A percentile compares a stretch with the other conserved stretches of the same genome.
Conservation (phyloP, 2,329 filamentous ascomycete genomes). For the Biscogniauxia marginata region DNA sequence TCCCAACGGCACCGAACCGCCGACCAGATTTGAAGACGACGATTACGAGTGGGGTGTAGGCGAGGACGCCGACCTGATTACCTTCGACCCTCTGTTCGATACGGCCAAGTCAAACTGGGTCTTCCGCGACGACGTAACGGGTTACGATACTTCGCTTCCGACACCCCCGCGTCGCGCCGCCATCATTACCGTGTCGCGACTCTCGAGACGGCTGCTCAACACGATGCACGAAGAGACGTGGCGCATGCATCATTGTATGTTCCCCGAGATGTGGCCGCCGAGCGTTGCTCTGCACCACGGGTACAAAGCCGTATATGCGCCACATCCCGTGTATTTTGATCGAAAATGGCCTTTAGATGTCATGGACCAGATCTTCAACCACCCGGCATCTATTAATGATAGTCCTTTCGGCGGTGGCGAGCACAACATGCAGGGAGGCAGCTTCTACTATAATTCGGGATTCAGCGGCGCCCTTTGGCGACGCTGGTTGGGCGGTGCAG, state of each 20-base stretch:
- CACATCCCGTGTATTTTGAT: constrained; percentile 66
- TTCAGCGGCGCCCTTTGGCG: constrained; percentile 63
- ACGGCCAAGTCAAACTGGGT: constrained; percentile 57
- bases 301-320: constrained; percentile 85
- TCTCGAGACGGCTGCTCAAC: constrained; percentile 51
- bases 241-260: constrained; percentile 53
- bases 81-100: constrained; percentile 60
- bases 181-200: constrained; percentile 54
- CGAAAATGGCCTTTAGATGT: constrained; percentile 58
- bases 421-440: constrained; percentile 64
- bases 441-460: constrained; percentile 65
- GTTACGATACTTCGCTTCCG: constrained; percentile 47
- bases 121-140: constrained; percentile 54
- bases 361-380: constrained; percentile 63
- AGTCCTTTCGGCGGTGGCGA: constrained; percentile 60
- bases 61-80: constrained; percentile 59
- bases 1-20: constrained; percentile 58
- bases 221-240: constrained; percentile 59
- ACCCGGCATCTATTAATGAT: constrained; percentile 49
- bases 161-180: constrained; percentile 57
- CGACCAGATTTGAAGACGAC: constrained; percentile 62
- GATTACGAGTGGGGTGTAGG: constrained; percentile 58
- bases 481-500: constrained; percentile 51
- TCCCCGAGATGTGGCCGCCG: constrained; percentile 61
- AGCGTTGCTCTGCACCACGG: constrained; percentile 62